phyloP scores from a whole-genome alignment of 2,329 filamentous ascomycete genomes.

The Microdochium trichocladiopsis region DNA sequence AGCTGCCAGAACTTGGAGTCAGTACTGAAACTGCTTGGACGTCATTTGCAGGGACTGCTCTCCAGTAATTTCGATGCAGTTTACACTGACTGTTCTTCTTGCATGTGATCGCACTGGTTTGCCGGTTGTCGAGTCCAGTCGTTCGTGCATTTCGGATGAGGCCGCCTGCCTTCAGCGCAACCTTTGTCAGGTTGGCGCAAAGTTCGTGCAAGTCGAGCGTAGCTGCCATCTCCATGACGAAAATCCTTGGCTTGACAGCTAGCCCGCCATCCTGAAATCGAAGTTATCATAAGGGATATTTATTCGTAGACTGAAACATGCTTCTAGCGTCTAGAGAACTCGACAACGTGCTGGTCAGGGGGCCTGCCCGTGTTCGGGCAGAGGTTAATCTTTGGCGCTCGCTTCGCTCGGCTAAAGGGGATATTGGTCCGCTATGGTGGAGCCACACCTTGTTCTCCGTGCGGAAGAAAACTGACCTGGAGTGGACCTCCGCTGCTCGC shows the following conservation, averaged over 20 bases:
- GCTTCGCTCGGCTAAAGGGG: background rate
- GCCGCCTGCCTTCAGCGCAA: background rate
- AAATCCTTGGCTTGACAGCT: background rate
- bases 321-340: background rate
- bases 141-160: background rate
- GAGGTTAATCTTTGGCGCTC: background rate
- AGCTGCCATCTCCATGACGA: background rate
- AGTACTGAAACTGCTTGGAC: no score
- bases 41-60: no score
- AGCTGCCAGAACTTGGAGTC: no score
- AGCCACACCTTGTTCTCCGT: background rate
- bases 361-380: no score
- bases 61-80: no score
- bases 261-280: background rate
- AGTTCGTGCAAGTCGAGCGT: background rate
- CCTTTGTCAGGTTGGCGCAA: background rate
- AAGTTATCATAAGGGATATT: background rate
- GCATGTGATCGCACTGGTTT: conserved; percentile 20
- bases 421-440: background rate
- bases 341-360: background rate
- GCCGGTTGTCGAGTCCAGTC: background rate
- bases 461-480: background rate
- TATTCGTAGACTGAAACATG: background rate
- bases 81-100: conserved; percentile 37
- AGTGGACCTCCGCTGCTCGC: background rate